Conservation (phyloP, 2,329 filamentous ascomycete species). For the Cladobotryum protrusum region DNA sequence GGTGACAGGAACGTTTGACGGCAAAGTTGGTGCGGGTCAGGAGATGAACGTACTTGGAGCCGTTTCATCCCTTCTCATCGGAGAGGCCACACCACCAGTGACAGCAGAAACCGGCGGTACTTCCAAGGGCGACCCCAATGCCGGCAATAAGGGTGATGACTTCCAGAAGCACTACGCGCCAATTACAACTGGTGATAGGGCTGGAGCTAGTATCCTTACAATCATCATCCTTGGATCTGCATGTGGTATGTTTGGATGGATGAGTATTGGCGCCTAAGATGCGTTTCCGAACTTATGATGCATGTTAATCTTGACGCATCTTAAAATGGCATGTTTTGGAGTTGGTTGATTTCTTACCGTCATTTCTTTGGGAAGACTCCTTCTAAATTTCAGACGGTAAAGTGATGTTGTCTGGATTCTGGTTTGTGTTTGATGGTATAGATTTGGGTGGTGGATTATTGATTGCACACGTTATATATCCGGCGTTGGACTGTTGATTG, state of each 20-base stretch:
- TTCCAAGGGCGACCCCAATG: slow-evolving; percentile 38
- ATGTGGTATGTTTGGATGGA: slow-evolving; percentile 41
- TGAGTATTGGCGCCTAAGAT: slow-evolving; percentile 34
- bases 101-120: slow-evolving; percentile 48
- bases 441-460: no score
- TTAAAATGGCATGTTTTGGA: no score
- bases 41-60: slow-evolving; percentile 54
- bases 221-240: slow-evolving; percentile 36
- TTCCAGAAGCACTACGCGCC: slow-evolving; percentile 27
- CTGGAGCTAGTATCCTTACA: slow-evolving; percentile 43
- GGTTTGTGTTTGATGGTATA: no score
- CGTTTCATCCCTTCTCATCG: slow-evolving; percentile 46
- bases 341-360: no score
- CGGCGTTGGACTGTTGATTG: slow-evolving; percentile 9
- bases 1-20: slow-evolving; percentile 45
- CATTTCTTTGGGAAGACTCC: not conserved
- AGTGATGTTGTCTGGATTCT: no score
- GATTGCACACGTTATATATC: not conserved
- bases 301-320: no score
- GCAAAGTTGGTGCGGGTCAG: slow-evolving; percentile 52
- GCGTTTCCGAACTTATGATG: not conserved
- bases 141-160: slow-evolving; percentile 32
- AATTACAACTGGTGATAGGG: slow-evolving; percentile 39
- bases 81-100: slow-evolving; percentile 33
- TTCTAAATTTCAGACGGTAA: no score